phyloP scores from a whole-genome alignment of 108 stramenopile genomes.

The Bacterosira constricta region DNA sequence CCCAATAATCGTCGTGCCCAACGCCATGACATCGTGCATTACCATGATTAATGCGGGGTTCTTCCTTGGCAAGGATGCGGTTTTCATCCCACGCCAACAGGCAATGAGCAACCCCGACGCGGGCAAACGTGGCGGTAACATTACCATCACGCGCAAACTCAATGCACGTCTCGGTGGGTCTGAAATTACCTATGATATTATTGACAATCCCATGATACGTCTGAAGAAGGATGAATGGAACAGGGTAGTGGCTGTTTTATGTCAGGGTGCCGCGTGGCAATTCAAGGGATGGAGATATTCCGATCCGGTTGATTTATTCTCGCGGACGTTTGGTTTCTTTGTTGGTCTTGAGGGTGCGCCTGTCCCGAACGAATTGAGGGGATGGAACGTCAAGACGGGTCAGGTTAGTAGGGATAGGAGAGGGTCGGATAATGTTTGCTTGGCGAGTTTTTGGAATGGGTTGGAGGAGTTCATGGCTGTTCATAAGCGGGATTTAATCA shows the following conservation, averaged over 20 bases:
- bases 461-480: slow-evolving; percentile 85
- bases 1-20: slow-evolving; percentile 95
- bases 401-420: slow-evolving; percentile 81
- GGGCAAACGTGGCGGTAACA: slow-evolving; percentile 49
- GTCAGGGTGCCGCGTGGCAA: slow-evolving; percentile 94
- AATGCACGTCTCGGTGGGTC: slow-evolving; percentile 62
- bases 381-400: slow-evolving; percentile 72
- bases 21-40: slow-evolving; percentile 88
- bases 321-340: slow-evolving; percentile 74
- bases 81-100: slow-evolving; percentile 72
- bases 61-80: slow-evolving; percentile 82
- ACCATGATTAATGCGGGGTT: slow-evolving; percentile 89
- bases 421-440: slow-evolving; percentile 79
- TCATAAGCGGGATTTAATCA: slow-evolving; percentile 69
- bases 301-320: slow-evolving; percentile 87
- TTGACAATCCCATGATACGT: slow-evolving; percentile 84
- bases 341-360: slow-evolving; percentile 79
- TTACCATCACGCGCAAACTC: slow-evolving; percentile 57
- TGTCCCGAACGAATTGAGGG: slow-evolving; percentile 62
- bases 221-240: slow-evolving; percentile 88
- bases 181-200: slow-evolving; percentile 81
- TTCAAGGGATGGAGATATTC: slow-evolving; percentile 94
- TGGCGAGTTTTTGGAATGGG: slow-evolving; percentile 88
- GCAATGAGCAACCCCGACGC: slow-evolving; percentile 55
- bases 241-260: slow-evolving; percentile 92